Base-by-base conservation (phyloP, 495 filamentous ascomycete genomes). In the Xylaria cubensis region DNA sequence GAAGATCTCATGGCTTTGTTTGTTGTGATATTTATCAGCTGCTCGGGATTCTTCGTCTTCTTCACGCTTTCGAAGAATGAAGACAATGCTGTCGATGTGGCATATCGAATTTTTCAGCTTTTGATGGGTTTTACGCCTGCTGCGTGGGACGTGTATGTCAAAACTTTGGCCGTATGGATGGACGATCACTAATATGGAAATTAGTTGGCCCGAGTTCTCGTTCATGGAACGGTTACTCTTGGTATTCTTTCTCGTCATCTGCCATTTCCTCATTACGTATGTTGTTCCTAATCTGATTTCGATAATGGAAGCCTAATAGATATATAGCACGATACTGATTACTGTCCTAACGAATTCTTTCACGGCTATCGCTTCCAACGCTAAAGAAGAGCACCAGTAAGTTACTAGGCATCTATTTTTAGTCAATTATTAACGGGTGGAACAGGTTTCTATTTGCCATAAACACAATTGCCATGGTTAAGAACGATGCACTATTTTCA, bases 391-490 rank as follows among this genome's bases (percentile, higher is more conserved):
- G 80, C 94, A 97, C 79, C 94, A 97, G 83, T 86, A 79, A n/a
- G 84, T 75, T 17, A 59, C 12, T 6, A 8, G 1, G 10, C 17
- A 41, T 12, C n/a, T 55, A 42, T 12, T 39, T 17, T 15, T n/a
- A 42, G 6, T 42, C n/a, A 50, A 17, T 67, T 12, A 21, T 42
- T 66, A 61, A 66, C 41, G 19, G 12, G 32, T 24, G n/a, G 29
- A n/a, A 32, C 50, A 86, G 84, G 63, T 97, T 97, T 76, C 82
- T 97, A 4, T 97, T 98, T 78, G 93, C 95, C 7, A 92, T 97
- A 79, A 97, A 97, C 74, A 94, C 94, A 7, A 94, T 97, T 48
- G 96, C 94, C 4, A 93, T 98, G 92, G 95, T 97, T 64, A 98
- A 98, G 77, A 97, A 94, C 26, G 94, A 98, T 77, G 92, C 93